Base-by-base conservation (phyloP, 805 yeast genomes). In the Ogataea ganodermae region DNA sequence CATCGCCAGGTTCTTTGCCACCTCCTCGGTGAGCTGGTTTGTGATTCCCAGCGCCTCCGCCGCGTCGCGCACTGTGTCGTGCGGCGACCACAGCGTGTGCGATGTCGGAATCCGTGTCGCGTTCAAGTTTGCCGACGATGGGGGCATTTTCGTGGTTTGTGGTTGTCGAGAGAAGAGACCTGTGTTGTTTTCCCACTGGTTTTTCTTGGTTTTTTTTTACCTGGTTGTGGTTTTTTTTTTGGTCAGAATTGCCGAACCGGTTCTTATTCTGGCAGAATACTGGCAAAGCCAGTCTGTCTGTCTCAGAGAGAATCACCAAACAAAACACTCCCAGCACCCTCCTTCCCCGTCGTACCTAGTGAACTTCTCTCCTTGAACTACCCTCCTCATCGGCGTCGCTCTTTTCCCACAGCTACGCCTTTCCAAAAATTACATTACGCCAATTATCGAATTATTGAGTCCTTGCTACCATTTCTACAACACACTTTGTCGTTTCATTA, bases 51-150 rank as follows among this genome's bases (percentile, higher is more conserved):
- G 72, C 2, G 89, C 79, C 63, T 94, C 99, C 0, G 97, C 96
- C 13, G 89, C 96, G 72, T 94, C 99, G 60, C 84, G 86, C 23
- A 95, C 97, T 0, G 99, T 94, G 66, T 94, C 98, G 50, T 87
- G 84, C 6, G 98, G 97, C 8, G 98, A 91, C 99, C 98, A 92
- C 50, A 94, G 75, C 1, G 97, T 88, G 66, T 89, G 95, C 1
- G 97, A 89, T 27, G 79, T 70, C 6, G 88, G 87, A 27, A 81
- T 69, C 53, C 77, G 76, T 2, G 58, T 56, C 5, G 55, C 50
- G 20, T 45, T 48, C 22, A 48, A 17, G 22, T 44, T 49, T 3
- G 51, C 39, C 14, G 49, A 45, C n/a, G 53, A 22, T 6, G 42
- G 42, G 6, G 42, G 24, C 42, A 38, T 37, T 30, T 28, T 28